Percentiles rank a stretch among this genome's conserved stretches.
phyloP scores from a whole-genome alignment of 169 alveolate genomes.

The Besnoitia besnoiti region DNA sequence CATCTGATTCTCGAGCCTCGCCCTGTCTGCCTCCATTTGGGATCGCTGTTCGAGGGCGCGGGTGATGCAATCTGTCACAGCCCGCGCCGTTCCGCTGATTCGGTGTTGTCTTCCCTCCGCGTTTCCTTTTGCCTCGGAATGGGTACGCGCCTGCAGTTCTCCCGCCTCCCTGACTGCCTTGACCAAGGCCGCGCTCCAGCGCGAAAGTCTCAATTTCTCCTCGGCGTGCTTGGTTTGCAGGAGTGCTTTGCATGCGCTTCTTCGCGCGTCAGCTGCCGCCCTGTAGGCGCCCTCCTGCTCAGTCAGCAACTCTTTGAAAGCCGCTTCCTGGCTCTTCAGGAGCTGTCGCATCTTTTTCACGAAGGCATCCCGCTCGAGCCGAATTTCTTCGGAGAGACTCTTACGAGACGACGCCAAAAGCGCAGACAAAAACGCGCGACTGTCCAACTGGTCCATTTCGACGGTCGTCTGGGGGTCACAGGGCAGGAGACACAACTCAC shows the following conservation, averaged over 20 bases:
- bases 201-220: background rate
- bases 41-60: background rate
- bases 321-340: background rate
- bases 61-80: background rate
- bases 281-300: background rate
- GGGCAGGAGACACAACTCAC: too few species aligned
- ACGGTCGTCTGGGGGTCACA: background rate
- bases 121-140: background rate
- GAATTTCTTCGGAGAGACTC: background rate
- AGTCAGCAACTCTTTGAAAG: background rate
- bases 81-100: background rate
- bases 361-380: background rate
- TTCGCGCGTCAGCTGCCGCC: background rate
- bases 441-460: background rate
- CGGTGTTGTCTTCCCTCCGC: background rate
- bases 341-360: background rate
- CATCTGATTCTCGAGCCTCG: background rate
- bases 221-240: background rate
- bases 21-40: background rate
- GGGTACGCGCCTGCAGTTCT: background rate
- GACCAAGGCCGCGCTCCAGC: background rate
- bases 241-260: background rate
- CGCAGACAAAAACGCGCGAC: conserved; percentile 16
- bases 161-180: background rate
- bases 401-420: background rate